phyloP scores from a whole-genome alignment of 495 filamentous ascomycete species.

The Talaromyces trachyspermus region DNA sequence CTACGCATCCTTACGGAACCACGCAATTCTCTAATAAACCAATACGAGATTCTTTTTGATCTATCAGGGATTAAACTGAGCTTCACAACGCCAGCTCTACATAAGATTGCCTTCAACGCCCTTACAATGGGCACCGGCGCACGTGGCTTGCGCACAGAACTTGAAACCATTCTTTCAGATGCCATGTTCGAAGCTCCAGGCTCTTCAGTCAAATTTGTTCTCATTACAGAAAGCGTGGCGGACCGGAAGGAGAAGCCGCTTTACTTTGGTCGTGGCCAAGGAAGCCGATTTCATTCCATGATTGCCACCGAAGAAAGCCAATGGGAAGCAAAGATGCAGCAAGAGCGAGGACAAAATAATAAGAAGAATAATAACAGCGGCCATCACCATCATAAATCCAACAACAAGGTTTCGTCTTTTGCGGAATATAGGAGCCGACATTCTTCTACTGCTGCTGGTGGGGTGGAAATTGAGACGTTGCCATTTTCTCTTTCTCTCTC shows the following conservation, averaged over 20 bases:
- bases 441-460: constrained; percentile 20
- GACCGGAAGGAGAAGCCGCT: constrained; percentile 52
- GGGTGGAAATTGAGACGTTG: no score
- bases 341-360: constrained; percentile 26
- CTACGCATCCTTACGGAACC: constrained; percentile 88
- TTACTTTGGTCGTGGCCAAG: constrained; percentile 56
- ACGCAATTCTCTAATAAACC: constrained; percentile 73
- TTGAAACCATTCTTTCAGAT: constrained; percentile 80
- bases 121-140: constrained; percentile 77
- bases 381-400: not conserved
- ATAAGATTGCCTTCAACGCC: constrained; percentile 70
- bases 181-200: constrained; percentile 89
- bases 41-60: constrained; percentile 79
- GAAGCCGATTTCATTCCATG: constrained; percentile 49
- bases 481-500: no score
- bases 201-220: constrained; percentile 58
- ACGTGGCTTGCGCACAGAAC: constrained; percentile 75
- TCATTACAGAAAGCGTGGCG: constrained; percentile 71
- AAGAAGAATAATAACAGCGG: constrained; percentile 12
- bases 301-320: constrained; percentile 56
- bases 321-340: constrained; percentile 44
- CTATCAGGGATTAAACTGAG: constrained; percentile 75
- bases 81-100: constrained; percentile 73
- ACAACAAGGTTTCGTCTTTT: constrained; percentile 32
- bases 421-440: constrained; percentile 47